Percentiles rank a stretch among this genome's conserved stretches.
Conservation (phyloP, 1,139 yeast genomes). For the Blastobotrys ciferrii region DNA sequence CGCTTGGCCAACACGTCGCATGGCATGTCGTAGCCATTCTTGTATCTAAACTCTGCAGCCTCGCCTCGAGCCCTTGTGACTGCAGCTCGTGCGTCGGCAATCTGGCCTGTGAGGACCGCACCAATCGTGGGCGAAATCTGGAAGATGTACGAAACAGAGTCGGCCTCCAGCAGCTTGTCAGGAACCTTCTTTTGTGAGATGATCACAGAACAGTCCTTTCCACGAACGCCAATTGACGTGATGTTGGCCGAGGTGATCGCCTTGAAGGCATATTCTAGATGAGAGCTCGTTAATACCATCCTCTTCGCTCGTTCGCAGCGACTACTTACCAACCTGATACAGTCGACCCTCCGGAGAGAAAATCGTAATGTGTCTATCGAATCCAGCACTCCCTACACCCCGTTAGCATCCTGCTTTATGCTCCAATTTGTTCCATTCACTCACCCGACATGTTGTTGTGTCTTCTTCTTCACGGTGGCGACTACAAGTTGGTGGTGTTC, state of each 20-base stretch:
- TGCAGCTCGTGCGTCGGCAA: conserved; percentile 92
- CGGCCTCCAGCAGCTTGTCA: conserved; percentile 84
- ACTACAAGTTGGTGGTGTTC: not conserved
- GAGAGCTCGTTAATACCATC: not conserved
- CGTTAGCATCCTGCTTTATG: not conserved
- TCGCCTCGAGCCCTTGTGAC: conserved; percentile 89
- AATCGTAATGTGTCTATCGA: conserved; percentile 96
- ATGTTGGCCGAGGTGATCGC: conserved; percentile 92
- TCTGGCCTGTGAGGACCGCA: conserved; percentile 91
- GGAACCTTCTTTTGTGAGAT: conserved; percentile 95
- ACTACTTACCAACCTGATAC: conserved; percentile 71
- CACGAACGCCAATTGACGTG: conserved; percentile 83
- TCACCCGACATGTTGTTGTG: conserved; percentile 17
- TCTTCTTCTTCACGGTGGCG: conserved; percentile 4
- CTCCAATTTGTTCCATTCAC: not conserved
- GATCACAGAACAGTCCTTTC: conserved; percentile 85
- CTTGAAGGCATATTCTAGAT: conserved; percentile 83
- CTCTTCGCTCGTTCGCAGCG: conserved; percentile 4
- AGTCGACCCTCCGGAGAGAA: conserved; percentile 98
- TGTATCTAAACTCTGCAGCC: conserved; percentile 91
- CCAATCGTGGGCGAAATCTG: conserved; percentile 81
- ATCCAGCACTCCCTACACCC: conserved; percentile 58
- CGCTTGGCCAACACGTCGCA: conserved; percentile 90
- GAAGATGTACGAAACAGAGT: conserved; percentile 81
- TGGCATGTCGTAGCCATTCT: conserved; percentile 96